Base-by-base conservation (phyloP, 2,329 filamentous ascomycete genomes). In the Hymenoscyphus repandus region DNA sequence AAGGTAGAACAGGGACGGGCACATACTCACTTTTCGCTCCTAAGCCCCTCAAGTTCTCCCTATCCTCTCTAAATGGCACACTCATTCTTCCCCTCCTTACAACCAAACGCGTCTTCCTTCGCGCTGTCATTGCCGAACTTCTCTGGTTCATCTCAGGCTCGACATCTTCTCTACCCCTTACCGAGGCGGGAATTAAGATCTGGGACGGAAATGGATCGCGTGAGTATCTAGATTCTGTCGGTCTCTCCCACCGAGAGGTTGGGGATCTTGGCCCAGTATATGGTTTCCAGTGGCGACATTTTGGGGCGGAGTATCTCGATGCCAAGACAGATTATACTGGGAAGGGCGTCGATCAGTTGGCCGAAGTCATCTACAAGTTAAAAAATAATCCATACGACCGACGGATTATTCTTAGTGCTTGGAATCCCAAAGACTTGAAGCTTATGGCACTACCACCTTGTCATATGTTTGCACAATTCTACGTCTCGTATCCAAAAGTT, bases 221-320 rank as follows among this genome's bases (percentile, higher is more conserved):
- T 62, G 86, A 84, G 64, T 97, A 87, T 68, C 86, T 99, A 34
- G 92, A 99, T 73, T 84, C 76, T 56, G 79, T 93, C 1, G 92
- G 92, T 0, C 79, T 97, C 6, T 75, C 77, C 0, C 83, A 96
- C 66, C 88, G 92, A 53, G 88, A 82, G 47, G 87, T 85, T 17
- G 93, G 93, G 58, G 93, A 99, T 65, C 76, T 99, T 0, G 93
- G 93, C 0, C 93, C 93, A 30, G 91, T 97, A 0, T 99, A 99
- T 67, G 93, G 93, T 1, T 99, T 99, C 72, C 93, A 99, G 71
- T 99, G 93, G 93, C 87, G 93, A 2, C 92, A 97, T 70, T 99
- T 99, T 64, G 93, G 93, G 45, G 93, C 93, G 4, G 83, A 90
- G 55, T 99, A 99, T 68, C 74, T 84, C 15, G 86, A 92, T 64